Conservation (phyloP, 306 rosid genomes). For the Ochetophila trinervis region DNA sequence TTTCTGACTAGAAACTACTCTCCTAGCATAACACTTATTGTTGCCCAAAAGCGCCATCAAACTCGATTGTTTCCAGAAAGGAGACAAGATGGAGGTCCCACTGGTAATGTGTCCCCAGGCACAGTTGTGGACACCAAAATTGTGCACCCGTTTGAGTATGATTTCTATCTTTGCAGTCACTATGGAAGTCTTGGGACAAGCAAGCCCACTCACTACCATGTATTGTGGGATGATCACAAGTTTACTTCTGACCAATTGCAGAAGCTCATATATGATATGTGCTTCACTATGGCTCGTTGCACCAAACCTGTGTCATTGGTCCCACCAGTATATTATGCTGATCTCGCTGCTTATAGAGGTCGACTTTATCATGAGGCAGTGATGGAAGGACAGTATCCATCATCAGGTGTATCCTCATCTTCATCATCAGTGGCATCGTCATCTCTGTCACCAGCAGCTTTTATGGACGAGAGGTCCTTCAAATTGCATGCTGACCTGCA, state of each 20-base stretch:
- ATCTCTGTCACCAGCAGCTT: conserved; percentile 25
- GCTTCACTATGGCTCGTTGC: conserved; percentile 82
- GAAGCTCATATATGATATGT: conserved; percentile 64
- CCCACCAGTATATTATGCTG: conserved; percentile 84
- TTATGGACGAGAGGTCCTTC: conserved; percentile 34
- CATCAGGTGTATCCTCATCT: conserved; percentile 32
- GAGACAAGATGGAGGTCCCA: conserved; percentile 35
- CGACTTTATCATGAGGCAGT: conserved; percentile 57
- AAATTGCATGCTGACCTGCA: conserved; percentile 52
- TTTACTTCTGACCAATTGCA: conserved; percentile 68
- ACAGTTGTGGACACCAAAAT: conserved; percentile 69
- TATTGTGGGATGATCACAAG: conserved; percentile 68
- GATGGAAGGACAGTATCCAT: conserved; percentile 29
- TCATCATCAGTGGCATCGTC: conserved; percentile 20
- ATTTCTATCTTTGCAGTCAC: conserved; percentile 75
- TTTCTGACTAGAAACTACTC: conserved; percentile 30
- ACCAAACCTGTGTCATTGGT: conserved; percentile 78
- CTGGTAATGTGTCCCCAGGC: conserved; percentile 57
- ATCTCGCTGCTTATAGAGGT: conserved; percentile 80
- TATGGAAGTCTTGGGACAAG: conserved; percentile 74
- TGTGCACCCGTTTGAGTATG: conserved; percentile 68
- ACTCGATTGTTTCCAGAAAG: conserved; percentile 60
- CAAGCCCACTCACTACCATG: conserved; percentile 82
- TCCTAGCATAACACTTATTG: conserved; percentile 65
- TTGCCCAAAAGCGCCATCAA: conserved; percentile 74